Base-by-base conservation (phyloP, 2,329 filamentous ascomycete genomes). In the Fusarium sp. region DNA sequence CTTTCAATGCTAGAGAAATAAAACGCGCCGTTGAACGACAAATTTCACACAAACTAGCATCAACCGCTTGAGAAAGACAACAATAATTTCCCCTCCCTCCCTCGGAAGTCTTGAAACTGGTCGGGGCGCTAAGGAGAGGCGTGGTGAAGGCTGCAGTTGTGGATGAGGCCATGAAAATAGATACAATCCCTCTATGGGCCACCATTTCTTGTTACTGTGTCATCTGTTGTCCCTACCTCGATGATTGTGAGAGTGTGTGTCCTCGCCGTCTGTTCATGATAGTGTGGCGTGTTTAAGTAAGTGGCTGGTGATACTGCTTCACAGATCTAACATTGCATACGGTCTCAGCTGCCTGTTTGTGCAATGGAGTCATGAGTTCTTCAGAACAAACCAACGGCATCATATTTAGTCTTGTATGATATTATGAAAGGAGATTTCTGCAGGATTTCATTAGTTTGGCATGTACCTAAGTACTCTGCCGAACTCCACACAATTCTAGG, bases 11-110 rank as follows among this genome's bases (percentile, higher is more conserved):
- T 75, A 75, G 73, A 75, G 65, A 71, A 49, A 74, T 73, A 74
- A 69, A 72, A 75, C 73, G 73, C 73, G 67, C 73, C 73, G 73
- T 75, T 75, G 72, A 75, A 75, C 70, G 73, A 75, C 73, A 73
- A 72, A 44, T 57, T 20, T 18, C 40, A 13, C 25, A 27, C 25
- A 69, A 42, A 74, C 65, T 70, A 67, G 72, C 73, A 71, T 69
- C 61, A 66, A 61, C 67, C 56, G 62, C 57, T 63, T 14, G 27
- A 53, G 14, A 57, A 68, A 65, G 46, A 66, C 58, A 54, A 72
- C 54, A 36, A 55, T 4, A 6, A n/a, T 27, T 25, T 58, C 25
- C 25, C 25, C 25, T 38, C 14, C 58, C 46, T 14, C 10, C 16
- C 6, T 42, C 63, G 61, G 42, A 13, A 61, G 68, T 53, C 54